Base-by-base conservation (phyloP, 768 basidiomycete genomes). In the Pulveroboletus sp. region DNA sequence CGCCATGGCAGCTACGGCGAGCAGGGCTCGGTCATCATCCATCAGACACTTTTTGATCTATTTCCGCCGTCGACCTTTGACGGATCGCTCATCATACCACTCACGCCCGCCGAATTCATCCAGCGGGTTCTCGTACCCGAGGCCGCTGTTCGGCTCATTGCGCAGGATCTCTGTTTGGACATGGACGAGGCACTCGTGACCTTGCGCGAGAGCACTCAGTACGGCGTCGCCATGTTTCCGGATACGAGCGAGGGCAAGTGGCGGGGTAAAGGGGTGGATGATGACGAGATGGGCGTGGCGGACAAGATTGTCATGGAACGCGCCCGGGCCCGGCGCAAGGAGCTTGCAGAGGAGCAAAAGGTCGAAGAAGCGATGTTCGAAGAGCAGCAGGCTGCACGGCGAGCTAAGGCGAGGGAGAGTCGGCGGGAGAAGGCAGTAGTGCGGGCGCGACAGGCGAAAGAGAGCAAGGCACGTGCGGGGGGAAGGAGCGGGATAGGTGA, bases 101-200 rank as follows among this genome's bases (percentile, higher is more conserved):
- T 97, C 20, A 79, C 82, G 2, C 74, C 82, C 0, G 77, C 80
- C 29, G 85, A 91, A 50, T 95, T 93, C 61, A 75, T 92, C 31
- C 82, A 86, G 32, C 83, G 84, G 14, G 77, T 97, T 26, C 78
- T 98, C n/a, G 82, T 97, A 3, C 95, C 95, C 2, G 94, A 97
- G 68, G 81, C 86, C 0, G 90, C 86, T 1, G 73, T 86, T 34
- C 73, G 78, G 20, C 79, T 98, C n/a, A 90, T 97, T 52, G 82
- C 82, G 73, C 75, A 86, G 50, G 93, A 98, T 63, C 78, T 78
- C 59, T 51, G 61, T 1, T 67, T 84, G 11, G 59, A 67, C 35
- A 74, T 73, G 3, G 66, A 73, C 4, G 59, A 65, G 0, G 90
- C 88, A 0, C 59, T 86, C 11, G 60, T 68, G 19, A 80, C 89